Evolutionary conservation across 495 filamentous ascomycete species (phyloP).

Genomic region (Lophiotrema nucula): DNA sequence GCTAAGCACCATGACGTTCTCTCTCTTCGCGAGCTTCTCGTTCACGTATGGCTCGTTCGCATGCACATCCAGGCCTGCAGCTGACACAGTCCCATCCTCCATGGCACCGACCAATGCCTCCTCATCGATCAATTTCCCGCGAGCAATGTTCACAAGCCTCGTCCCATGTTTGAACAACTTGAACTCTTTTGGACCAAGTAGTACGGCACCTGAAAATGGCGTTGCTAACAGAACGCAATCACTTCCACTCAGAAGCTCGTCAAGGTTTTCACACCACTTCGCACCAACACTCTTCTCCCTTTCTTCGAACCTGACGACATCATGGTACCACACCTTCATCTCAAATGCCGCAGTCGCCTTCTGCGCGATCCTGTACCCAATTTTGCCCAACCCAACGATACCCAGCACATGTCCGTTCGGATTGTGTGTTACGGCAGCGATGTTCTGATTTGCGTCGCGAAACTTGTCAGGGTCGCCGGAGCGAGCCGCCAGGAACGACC

Average conservation of each 20-base stretch:
- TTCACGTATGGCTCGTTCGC: conserved; percentile 56
- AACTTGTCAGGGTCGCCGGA: conserved; percentile 47
- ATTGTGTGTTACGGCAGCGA: conserved; percentile 58
- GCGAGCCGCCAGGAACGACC: conserved; percentile 57
- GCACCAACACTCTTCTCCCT: conserved; percentile 40
- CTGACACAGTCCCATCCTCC: conserved; percentile 51
- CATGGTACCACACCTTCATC: conserved; percentile 69
- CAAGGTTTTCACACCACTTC: conserved; percentile 52
- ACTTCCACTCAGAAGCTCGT: conserved; percentile 51
- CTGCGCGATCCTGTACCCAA: conserved; percentile 64
- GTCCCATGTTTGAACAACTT: conserved; percentile 54
- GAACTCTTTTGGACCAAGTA: conserved; percentile 56
- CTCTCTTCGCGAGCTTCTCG: conserved; percentile 48
- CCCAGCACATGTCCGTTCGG: conserved; percentile 56
- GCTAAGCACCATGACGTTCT: conserved; percentile 60
- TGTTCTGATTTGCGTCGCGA: conserved; percentile 55
- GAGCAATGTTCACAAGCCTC: conserved; percentile 70
- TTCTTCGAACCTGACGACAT: conserved; percentile 44
- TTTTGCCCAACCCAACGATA: conserved; percentile 66
- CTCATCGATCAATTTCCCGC: conserved; percentile 69
- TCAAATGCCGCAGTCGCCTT: conserved; percentile 60
- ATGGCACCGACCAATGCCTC: conserved; percentile 64
- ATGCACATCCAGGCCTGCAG: conserved; percentile 69
- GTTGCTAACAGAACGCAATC: conserved; percentile 71
- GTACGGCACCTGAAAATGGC: conserved; percentile 57